Evolutionary conservation across 805 yeast species (phyloP).

Genomic region (Saccharomyces mikatae): DNA sequence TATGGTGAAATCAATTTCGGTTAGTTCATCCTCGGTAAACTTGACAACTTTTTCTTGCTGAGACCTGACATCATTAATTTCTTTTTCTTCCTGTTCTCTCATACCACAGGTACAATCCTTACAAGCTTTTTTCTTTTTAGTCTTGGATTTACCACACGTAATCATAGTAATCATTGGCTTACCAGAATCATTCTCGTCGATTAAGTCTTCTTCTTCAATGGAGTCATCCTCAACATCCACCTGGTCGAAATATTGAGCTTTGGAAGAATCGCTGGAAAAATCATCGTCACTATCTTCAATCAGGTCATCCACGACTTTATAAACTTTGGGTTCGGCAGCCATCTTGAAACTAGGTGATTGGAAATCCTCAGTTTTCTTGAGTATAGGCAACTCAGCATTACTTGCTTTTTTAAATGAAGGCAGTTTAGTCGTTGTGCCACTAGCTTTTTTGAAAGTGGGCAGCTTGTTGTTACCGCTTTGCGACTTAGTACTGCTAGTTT

Average conservation of each 20-base stretch:
- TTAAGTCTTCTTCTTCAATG: conserved; percentile 51
- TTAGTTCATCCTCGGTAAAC: conserved; percentile 53
- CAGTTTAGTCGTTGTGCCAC: conserved; percentile 6
- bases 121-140: conserved; percentile 70
- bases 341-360: conserved; percentile 19
- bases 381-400: conserved; percentile 21
- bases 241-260: conserved; percentile 49
- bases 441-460: conserved; percentile 19
- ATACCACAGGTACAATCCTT: conserved; percentile 97
- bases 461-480: conserved; percentile 6
- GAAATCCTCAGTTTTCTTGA: conserved; percentile 17
- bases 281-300: conserved; percentile 35
- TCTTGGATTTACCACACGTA: conserved; percentile 27
- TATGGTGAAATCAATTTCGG: conserved; percentile 92
- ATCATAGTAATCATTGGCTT: conserved; percentile 19
- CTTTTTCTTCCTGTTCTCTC: conserved; percentile 75
- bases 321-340: conserved; percentile 19
- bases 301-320: conserved; percentile 29
- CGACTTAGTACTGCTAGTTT: conserved; percentile 9
- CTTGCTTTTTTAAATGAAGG: conserved; percentile 21
- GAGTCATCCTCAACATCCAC: conserved; percentile 41
- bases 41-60: conserved; percentile 34
- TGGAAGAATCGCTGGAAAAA: conserved; percentile 36
- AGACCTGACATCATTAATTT: conserved; percentile 27
- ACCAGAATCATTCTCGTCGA: conserved; percentile 33